These are phyloP conservation scores for Linum lewisii DNA, from an alignment of 345 rosid genomes.

Conservation along the genomic window DNA sequence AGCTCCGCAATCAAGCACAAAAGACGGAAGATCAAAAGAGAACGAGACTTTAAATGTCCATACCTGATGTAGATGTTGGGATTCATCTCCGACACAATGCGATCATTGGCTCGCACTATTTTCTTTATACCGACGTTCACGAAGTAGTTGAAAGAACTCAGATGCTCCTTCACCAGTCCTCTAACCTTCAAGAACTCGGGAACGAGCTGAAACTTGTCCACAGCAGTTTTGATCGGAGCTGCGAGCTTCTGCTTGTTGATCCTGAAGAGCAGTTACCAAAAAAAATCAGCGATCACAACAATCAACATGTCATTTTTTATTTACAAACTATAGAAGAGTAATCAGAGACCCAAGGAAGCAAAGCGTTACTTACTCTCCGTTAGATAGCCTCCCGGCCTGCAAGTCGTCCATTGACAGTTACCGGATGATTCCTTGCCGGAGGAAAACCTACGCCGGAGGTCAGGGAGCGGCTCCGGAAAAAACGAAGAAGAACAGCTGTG, in stretches of 20 bases:
- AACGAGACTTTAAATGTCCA: background rate
- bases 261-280: no score
- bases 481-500: no score
- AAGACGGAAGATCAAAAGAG: background rate
- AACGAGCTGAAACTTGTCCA: slow-evolving; percentile 50
- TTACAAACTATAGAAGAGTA: no score
- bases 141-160: slow-evolving; percentile 85
- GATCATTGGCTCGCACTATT: slow-evolving; percentile 72
- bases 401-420: no score
- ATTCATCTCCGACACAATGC: slow-evolving; percentile 35
- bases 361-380: no score
- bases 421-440: no score
- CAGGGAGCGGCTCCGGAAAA: no score
- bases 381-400: no score
- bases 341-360: no score
- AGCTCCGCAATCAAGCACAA: background rate
- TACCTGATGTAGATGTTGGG: slow-evolving; percentile 58
- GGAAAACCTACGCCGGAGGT: no score
- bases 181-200: slow-evolving; percentile 76
- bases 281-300: no score
- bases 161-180: slow-evolving; percentile 90
- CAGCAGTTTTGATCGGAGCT: slow-evolving; percentile 43
- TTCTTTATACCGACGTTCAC: slow-evolving; percentile 65
- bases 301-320: no score
- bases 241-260: slow-evolving; percentile 35